Evolutionary conservation across 108 stramenopile species (phyloP).

Genomic region (Discostella stelligeroides): DNA sequence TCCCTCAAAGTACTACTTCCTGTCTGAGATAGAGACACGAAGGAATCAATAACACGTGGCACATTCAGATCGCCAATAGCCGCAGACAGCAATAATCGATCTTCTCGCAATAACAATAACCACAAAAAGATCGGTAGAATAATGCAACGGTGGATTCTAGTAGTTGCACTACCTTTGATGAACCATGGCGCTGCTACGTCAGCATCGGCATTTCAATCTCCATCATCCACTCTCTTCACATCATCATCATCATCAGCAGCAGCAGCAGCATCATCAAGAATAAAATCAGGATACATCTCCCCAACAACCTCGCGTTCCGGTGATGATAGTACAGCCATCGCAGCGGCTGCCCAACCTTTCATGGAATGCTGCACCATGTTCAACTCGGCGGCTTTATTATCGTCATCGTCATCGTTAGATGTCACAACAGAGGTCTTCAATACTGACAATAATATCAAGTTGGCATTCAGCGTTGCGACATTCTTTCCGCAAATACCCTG

Average conservation of each 20-base stretch:
- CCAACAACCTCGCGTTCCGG: no score
- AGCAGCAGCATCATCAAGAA: neutral
- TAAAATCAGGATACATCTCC: no score
- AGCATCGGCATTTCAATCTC: neutral
- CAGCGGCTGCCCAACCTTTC: neutral
- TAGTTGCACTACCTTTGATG: neutral
- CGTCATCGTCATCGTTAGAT: constrained; percentile 25
- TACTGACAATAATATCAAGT: constrained; percentile 63
- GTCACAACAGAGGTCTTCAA: constrained; percentile 45
- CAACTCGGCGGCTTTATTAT: constrained; percentile 26
- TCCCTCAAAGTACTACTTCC: no score
- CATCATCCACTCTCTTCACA: neutral
- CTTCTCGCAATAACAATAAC: no score
- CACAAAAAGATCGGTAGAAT: no score
- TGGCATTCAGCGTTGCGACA: constrained; percentile 80
- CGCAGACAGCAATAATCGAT: no score
- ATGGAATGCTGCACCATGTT: neutral
- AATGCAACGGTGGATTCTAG: neutral
- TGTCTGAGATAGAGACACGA: no score
- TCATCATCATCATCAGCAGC: neutral
- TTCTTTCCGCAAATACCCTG: constrained; percentile 86
- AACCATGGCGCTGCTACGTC: neutral
- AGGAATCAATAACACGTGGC: no score
- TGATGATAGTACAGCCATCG: neutral
- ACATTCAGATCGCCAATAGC: no score